phyloP scores from a whole-genome alignment of 108 stramenopile species.

The Pseudonitzschia pungens region DNA sequence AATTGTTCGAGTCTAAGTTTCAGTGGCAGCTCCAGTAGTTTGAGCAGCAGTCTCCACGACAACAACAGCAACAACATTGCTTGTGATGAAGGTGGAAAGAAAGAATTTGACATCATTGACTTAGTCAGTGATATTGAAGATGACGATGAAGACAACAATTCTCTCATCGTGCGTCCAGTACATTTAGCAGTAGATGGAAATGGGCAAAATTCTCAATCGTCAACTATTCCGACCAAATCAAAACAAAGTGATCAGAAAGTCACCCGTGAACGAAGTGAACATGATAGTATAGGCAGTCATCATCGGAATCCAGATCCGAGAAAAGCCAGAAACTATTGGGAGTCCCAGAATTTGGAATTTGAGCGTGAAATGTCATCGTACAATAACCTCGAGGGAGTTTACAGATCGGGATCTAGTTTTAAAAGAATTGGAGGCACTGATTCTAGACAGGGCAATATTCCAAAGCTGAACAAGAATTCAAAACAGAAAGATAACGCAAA shows the following conservation, averaged over 20 bases:
- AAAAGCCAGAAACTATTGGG: background rate
- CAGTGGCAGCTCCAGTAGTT: background rate
- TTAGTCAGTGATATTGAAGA: conserved; percentile 2
- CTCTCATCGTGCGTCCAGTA: background rate
- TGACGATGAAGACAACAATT: background rate
- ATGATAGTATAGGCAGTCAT: background rate
- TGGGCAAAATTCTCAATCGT: background rate
- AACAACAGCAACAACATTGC: background rate
- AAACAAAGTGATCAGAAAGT: background rate
- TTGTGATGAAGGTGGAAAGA: background rate
- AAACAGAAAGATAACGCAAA: background rate
- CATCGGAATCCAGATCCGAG: background rate
- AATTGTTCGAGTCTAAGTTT: background rate
- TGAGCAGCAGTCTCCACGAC: background rate
- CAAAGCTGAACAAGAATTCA: background rate
- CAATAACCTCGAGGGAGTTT: conserved; percentile 1
- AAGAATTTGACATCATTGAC: background rate
- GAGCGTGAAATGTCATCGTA: background rate
- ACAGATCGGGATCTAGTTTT: background rate
- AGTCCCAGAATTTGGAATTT: background rate
- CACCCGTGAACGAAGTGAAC: background rate
- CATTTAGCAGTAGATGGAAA: background rate
- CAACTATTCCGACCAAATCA: background rate
- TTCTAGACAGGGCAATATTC: too few relatives aligned
- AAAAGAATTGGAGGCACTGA: background rate